Evolutionary conservation across 805 yeast genomes (phyloP), one percentile per base, ranked within the genome.

Genomic region (Kazachstania psychrophila): DNA sequence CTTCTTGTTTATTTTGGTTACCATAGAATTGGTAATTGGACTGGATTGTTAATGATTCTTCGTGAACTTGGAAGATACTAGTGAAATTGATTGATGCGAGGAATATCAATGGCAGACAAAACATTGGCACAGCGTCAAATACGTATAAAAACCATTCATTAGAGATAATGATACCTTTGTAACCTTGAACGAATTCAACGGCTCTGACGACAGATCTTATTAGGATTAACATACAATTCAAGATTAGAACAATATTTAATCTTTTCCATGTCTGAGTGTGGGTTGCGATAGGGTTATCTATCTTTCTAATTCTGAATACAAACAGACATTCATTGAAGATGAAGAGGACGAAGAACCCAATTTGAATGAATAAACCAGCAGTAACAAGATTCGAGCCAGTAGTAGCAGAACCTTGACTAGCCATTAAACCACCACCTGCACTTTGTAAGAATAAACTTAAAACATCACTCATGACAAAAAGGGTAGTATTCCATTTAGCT

Each of bases 351-450:
- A 62, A 58, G 33, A 56, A 54, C 1, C 38, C 45, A 17, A 61
- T 41, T 41, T 61, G 65, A n/a, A 62, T 40, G 31, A 45, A 43
- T 23, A 62, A 37, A 23, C 66, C 66, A n/a, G 42, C 59, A 14
- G 55, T 38, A 16, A 54, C 43, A 7, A 62, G 28, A 3, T 43
- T 34, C 14, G 39, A 25, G 23, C 63, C 65, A 28, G 41, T 17
- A 1, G 32, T 29, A 2, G 16, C 16, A 11, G 32, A 17, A 12
- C 30, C 22, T 12, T 20, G 23, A 6, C 27, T 20, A 6, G 54
- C 44, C 49, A 46, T 41, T 24, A 59, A 23, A 2, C 60, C 62
- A 31, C 58, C 62, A 23, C 65, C 65, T 13, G 45, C 41, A 8
- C 49, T 51, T 44, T 59, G 64, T 27, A 58, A 22, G 1, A 54